Percentiles rank a stretch among this genome's conserved stretches.
phyloP scores from a whole-genome alignment of 345 rosid species.

The Kernera saxatilis region DNA sequence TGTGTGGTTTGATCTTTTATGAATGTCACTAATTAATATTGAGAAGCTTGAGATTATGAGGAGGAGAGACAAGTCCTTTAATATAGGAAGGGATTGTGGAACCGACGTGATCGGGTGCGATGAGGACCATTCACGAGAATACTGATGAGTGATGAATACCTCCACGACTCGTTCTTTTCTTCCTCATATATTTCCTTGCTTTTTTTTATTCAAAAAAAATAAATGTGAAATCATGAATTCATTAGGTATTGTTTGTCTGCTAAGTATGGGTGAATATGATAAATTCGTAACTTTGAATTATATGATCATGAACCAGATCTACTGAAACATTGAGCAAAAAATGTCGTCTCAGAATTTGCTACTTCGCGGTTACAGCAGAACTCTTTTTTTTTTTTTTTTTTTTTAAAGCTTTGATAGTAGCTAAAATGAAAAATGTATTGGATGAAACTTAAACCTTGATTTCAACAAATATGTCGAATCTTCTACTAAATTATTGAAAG shows the following conservation, averaged over 20 bases:
- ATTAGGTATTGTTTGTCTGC: neutral
- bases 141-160: neutral
- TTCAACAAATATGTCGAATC: neutral
- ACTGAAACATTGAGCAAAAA: neutral
- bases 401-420: neutral
- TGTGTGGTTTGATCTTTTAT: neutral
- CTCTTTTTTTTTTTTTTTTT: too few relatives aligned
- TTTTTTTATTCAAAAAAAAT: neutral
- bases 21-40: neutral
- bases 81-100: constrained; percentile 16
- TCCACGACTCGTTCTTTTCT: constrained; percentile 11
- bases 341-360: neutral
- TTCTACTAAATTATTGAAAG: too few relatives aligned
- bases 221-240: neutral
- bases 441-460: neutral
- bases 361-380: too few relatives aligned
- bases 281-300: neutral
- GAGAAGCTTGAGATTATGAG: neutral
- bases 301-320: neutral
- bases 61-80: neutral
- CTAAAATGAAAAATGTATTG: neutral
- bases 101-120: constrained; percentile 1
- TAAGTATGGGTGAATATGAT: neutral
- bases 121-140: constrained; percentile 17
- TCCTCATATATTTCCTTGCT: neutral